A percentile compares a stretch with the other conserved stretches of the same genome.
These are phyloP conservation scores for Yamagishiella unicocca DNA, from an alignment of 139 green algal species.

Conservation along the genomic window DNA sequence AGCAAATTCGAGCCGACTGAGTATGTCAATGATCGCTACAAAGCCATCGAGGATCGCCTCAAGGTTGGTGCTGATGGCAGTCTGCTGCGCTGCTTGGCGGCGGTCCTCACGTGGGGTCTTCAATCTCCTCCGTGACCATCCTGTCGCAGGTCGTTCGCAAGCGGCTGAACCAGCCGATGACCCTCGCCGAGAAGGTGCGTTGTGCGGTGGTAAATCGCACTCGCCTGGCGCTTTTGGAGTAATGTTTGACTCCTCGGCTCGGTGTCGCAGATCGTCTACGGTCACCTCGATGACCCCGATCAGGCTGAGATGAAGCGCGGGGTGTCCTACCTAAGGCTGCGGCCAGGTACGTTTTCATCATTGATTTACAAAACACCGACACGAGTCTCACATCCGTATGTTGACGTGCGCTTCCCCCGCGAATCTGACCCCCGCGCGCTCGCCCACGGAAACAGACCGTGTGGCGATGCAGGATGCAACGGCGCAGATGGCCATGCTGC, in stretches of 20 bases:
- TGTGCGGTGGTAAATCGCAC: background rate
- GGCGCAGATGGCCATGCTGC: conserved; percentile 96
- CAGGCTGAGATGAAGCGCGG: conserved; percentile 88
- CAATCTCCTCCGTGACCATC: background rate
- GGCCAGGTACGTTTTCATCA: conserved; percentile 76
- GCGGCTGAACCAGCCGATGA: conserved; percentile 90
- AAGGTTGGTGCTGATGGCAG: conserved; percentile 59
- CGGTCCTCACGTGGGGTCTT: conserved; percentile 22
- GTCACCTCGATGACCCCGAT: conserved; percentile 93
- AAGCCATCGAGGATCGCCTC: conserved; percentile 87
- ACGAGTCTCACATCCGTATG: background rate
- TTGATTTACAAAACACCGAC: background rate
- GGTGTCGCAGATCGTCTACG: conserved; percentile 90
- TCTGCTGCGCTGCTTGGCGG: background rate
- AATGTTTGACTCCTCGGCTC: too few relatives aligned
- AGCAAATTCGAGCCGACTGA: conserved; percentile 82
- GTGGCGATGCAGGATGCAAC: conserved; percentile 98
- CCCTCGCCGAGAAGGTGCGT: conserved; percentile 91
- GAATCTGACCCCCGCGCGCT: background rate
- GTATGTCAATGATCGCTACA: conserved; percentile 91
- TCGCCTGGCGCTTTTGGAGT: too few relatives aligned
- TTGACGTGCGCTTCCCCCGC: background rate
- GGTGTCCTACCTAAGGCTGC: conserved; percentile 88
- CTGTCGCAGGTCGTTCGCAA: conserved; percentile 82
- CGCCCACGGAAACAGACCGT: conserved; percentile 75